These are phyloP conservation scores for Apophysomyces elegans DNA, from an alignment of 371 early-diverging fungal species.

Conservation along the genomic window DNA sequence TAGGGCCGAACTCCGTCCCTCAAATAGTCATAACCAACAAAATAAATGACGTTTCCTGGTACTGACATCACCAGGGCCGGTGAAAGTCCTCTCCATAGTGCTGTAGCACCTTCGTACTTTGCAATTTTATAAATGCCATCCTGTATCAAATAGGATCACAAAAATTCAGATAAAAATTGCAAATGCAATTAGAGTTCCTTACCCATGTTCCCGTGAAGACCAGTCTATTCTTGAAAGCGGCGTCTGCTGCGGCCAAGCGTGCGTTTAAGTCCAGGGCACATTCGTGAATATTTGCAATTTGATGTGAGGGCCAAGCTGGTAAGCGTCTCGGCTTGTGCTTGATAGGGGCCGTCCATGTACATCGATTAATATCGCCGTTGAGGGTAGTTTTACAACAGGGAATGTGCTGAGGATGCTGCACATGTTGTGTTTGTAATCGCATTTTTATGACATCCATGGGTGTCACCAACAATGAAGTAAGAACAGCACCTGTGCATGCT, in stretches of 20 bases:
- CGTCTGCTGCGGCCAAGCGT: slow-evolving; percentile 8
- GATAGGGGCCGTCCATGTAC: slow-evolving; percentile 7
- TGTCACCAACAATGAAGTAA: slow-evolving; percentile 64
- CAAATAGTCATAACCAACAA: slow-evolving; percentile 91
- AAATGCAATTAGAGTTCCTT: slow-evolving; percentile 10
- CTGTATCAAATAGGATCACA: slow-evolving; percentile 24
- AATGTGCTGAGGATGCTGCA: slow-evolving; percentile 8
- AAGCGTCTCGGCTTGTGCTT: slow-evolving; percentile 21
- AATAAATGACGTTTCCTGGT: slow-evolving; percentile 93
- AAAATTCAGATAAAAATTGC: neutral
- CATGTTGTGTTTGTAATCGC: slow-evolving; percentile 78
- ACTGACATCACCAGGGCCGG: slow-evolving; percentile 89
- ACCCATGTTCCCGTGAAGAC: slow-evolving; percentile 37
- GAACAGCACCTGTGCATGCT: slow-evolving; percentile 14
- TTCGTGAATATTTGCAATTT: slow-evolving; percentile 31
- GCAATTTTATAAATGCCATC: slow-evolving; percentile 83
- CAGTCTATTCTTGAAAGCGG: slow-evolving; percentile 9
- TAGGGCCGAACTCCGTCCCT: slow-evolving; percentile 49
- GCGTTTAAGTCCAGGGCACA: slow-evolving; percentile 23
- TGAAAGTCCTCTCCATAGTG: slow-evolving; percentile 88
- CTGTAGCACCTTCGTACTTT: slow-evolving; percentile 75
- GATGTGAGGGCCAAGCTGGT: slow-evolving; percentile 13
- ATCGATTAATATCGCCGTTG: slow-evolving; percentile 8
- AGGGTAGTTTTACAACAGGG: slow-evolving; percentile 11
- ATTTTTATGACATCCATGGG: slow-evolving; percentile 96